Evolutionary conservation across 108 stramenopile genomes (phyloP), one percentile per base, ranked within the genome.

Genomic region (Conticribra weissflogii): DNA sequence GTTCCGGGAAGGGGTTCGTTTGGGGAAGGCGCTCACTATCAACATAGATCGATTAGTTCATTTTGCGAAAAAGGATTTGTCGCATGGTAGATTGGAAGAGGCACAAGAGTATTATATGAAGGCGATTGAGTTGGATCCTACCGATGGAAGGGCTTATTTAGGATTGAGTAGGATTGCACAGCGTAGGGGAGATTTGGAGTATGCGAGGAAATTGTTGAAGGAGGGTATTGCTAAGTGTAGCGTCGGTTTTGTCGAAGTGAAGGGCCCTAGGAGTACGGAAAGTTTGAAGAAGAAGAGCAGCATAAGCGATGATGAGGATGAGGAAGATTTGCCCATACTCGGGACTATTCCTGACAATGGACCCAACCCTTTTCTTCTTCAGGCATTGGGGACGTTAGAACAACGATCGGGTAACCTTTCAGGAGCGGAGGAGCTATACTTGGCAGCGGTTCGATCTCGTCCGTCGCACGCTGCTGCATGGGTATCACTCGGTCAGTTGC

Each of bases 401-500:
- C 91, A 96, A 79, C 83, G 82, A 55, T 46, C 79, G 33, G 94
- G 94, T 24, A 73, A 85, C 62, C 74, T 92, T 34, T 50, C 85
- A 21, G 76, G 83, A 58, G 94, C 94, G 5, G 94, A 95, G 65
- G 73, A 84, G 12, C 55, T 90, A 28, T 95, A 90, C 59, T 65
- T 90, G 21, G 72, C 79, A 48, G 89, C 89, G 2, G 77, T 78
- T 17, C 71, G 76, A 57, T 85, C 86, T 22, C 60, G 87, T 21
- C 89, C 94, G 25, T 89, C 86, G n/a, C 91, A 95, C 76, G 91
- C 91, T 0, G 94, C 94, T 0, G 85, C 86, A 15, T 95, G 91
- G 93, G 88, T 95, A 0, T 59, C 88, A 1, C 64, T 95, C 68
- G 94, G 85, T 55, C 94, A 95, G 65, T 68, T 95, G 2, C 85